Evolutionary conservation across 1,284 basidiomycete species (phyloP), one percentile per base, ranked within the genome.

Genomic region (Erythrobasidium hasegawianum): DNA sequence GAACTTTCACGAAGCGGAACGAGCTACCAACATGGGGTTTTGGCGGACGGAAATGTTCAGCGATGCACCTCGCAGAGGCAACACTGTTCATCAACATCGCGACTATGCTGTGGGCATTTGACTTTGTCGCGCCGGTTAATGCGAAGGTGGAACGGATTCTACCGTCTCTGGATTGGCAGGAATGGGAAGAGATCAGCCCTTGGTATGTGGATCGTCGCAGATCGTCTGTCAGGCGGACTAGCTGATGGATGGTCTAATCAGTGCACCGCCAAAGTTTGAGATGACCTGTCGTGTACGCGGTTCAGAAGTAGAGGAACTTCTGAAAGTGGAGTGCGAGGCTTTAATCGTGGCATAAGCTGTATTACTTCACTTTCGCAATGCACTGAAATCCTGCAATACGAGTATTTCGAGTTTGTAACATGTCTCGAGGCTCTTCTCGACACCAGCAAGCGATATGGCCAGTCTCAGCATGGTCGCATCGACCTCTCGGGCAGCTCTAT

Each of bases 61-160:
- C 71, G 13, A 69, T 71, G 56, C 70, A 73, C 57, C 55, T 73
- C 13, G 71, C 71, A 14, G 64, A 68, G 22, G 71, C 62, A 50
- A 75, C 74, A 2, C 67, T 79, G 26, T 73, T 74, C 59, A 77
- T 79, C 69, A 75, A 76, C 57, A 62, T 75, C 0, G 77, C 78
- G 0, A 68, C 71, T 49, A 66, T 77, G 33, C 72, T 78, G 1
- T 79, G 78, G 78, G 73, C 75, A 1, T 76, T 76, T 59, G 62
- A 77, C 38, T 71, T 79, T 22, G 43, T 18, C 0, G 54, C 71
- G 41, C 65, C 57, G 16, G 58, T 58, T 11, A 72, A 72, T 47
- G 62, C 43, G 4, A 58, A 68, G 14, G 74, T 72, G 0, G 43
- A 68, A 38, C 61, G 67, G 5, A 65, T 71, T 16, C 47, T 67